A percentile compares a stretch with the other conserved stretches of the same genome.
Conservation (phyloP, 129 eudicot genomes). For the Solidago caesia region DNA sequence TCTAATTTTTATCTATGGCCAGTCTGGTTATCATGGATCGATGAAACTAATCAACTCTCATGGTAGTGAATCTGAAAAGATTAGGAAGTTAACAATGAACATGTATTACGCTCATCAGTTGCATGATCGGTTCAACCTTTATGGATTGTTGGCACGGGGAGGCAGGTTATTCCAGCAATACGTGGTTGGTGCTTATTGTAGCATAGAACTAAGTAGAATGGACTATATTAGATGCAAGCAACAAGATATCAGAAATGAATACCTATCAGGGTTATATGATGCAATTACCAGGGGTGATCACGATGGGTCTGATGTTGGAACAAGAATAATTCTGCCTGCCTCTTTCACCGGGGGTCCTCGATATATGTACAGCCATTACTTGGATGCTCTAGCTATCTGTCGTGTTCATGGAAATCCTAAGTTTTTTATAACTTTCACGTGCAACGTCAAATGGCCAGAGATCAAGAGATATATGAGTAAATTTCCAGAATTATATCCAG, state of each 20-base stretch:
- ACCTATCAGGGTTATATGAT: not conserved
- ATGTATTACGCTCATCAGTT: not conserved
- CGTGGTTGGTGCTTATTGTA: not conserved
- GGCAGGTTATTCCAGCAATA: not conserved
- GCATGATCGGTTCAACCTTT: not conserved
- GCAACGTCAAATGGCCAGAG: not conserved
- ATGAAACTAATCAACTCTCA: not conserved
- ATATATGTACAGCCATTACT: conserved; percentile 12
- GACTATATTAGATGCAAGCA: not conserved
- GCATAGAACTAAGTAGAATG: not conserved
- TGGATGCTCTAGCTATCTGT: conserved; percentile 7
- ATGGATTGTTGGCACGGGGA: not conserved
- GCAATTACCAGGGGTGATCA: not conserved
- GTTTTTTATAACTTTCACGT: not conserved
- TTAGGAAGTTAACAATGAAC: not conserved
- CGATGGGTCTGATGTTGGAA: not conserved
- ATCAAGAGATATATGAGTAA: not conserved
- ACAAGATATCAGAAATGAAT: not conserved
- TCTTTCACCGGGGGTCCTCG: conserved; percentile 16
- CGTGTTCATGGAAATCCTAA: not conserved
- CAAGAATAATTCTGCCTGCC: not conserved
- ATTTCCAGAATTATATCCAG: not conserved
- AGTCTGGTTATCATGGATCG: not conserved
- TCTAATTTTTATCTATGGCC: not conserved
- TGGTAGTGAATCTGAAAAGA: too few relatives aligned